Evolutionary conservation across 2,329 filamentous ascomycete species (phyloP).

Genomic region (Stylonectria norvegica): DNA sequence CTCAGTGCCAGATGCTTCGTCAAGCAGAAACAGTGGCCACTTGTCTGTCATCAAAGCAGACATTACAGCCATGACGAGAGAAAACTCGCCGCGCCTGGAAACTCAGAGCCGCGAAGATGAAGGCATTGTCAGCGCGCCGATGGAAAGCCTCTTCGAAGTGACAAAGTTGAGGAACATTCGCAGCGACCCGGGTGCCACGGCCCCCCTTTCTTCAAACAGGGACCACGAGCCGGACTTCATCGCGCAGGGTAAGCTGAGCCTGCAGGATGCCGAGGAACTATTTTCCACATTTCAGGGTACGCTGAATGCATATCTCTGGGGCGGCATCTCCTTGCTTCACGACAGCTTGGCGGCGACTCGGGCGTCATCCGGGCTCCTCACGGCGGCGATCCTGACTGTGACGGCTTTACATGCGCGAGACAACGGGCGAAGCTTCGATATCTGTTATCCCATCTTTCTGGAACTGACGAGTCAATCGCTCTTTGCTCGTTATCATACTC

Average conservation of each 20-base stretch:
- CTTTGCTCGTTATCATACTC: constrained; percentile 49
- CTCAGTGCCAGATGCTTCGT: neutral
- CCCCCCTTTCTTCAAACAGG: constrained; percentile 5
- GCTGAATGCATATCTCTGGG: constrained; percentile 33
- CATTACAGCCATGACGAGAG: constrained; percentile 31
- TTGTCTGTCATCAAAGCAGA: constrained; percentile 3
- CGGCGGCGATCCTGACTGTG: constrained; percentile 32
- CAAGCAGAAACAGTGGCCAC: neutral
- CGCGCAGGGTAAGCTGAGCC: constrained; percentile 24
- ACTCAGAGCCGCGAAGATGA: constrained; percentile 16
- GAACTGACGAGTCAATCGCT: constrained; percentile 55
- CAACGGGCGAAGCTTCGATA: constrained; percentile 47
- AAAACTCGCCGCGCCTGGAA: constrained; percentile 32
- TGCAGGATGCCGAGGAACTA: constrained; percentile 27
- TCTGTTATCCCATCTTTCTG: constrained; percentile 57
- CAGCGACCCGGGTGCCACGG: constrained; percentile 26
- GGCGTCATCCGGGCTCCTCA: constrained; percentile 28
- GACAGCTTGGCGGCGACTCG: constrained; percentile 26
- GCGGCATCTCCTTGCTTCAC: constrained; percentile 30
- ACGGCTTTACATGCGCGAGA: constrained; percentile 31
- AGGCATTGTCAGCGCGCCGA: constrained; percentile 30
- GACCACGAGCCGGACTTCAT: constrained; percentile 29
- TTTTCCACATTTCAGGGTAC: constrained; percentile 28
- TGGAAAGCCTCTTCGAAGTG: constrained; percentile 33
- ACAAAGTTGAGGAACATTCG: constrained; percentile 33